Evolutionary conservation across 768 basidiomycete species (phyloP).

Genomic region (Roridomyces roridus): DNA sequence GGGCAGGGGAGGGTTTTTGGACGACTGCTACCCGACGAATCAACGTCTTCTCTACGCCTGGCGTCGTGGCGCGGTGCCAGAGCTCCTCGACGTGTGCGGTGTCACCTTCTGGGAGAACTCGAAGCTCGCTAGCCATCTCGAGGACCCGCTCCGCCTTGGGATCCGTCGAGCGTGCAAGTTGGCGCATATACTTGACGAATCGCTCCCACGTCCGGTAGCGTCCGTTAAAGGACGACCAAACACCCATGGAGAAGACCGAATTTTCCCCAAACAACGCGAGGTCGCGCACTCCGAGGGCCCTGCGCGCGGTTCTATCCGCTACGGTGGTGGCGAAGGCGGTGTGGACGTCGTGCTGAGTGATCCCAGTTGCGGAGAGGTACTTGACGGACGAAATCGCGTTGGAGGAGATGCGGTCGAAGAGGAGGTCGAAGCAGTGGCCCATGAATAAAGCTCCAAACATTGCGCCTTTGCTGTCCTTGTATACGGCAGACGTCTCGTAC

Average conservation of each 20-base stretch:
- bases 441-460: background rate
- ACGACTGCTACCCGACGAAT: background rate
- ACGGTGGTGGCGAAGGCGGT: conserved; percentile 5
- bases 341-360: background rate
- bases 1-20: background rate
- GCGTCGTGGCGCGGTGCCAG: too few species aligned
- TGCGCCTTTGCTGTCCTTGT: background rate
- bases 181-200: conserved; percentile 14
- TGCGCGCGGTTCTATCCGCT: background rate
- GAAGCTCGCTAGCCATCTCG: background rate
- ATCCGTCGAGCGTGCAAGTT: background rate
- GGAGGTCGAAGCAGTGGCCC: conserved; percentile 1
- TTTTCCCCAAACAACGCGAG: conserved; percentile 4
- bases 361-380: conserved; percentile 1
- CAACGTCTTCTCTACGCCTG: too few species aligned
- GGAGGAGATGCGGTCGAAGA: conserved; percentile 3
- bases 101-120: background rate
- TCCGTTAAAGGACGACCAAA: conserved; percentile 5
- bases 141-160: background rate
- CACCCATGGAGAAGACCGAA: background rate
- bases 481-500: background rate
- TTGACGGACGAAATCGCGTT: conserved; percentile 8
- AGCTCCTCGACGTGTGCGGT: too few species aligned
- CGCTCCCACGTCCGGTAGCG: conserved; percentile 12
- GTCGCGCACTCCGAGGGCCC: background rate